A percentile compares a stretch with the other conserved stretches of the same genome.
These are phyloP conservation scores for Nothopassalora personata DNA, from an alignment of 2,329 filamentous ascomycete genomes.

Conservation along the genomic window DNA sequence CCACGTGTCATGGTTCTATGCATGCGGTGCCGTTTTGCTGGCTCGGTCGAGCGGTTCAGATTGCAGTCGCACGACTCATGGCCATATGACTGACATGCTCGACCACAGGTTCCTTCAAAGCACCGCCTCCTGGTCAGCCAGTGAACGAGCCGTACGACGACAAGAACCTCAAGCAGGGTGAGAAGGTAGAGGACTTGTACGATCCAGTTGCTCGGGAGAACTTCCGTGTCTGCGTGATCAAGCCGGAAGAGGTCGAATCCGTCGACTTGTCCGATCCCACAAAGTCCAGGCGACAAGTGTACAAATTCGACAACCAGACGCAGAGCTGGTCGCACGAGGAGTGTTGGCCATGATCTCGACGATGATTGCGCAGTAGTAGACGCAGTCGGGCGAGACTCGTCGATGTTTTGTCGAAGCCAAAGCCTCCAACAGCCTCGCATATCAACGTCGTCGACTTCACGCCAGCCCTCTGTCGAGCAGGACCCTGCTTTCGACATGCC, in stretches of 20 bases:
- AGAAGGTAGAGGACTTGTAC: constrained; percentile 64
- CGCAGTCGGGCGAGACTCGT: too few species aligned
- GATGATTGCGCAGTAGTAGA: neutral
- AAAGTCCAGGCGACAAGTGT: constrained; percentile 60
- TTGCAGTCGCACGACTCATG: neutral
- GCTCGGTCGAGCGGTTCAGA: neutral
- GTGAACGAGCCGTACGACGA: constrained; percentile 43
- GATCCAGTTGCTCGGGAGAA: constrained; percentile 67
- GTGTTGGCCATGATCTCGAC: constrained; percentile 54
- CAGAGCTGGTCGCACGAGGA: constrained; percentile 63
- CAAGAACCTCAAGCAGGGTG: constrained; percentile 46
- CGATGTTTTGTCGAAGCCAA: neutral
- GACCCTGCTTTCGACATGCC: neutral
- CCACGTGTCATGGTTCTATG: constrained; percentile 1
- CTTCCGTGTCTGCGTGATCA: constrained; percentile 83
- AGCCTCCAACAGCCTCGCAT: neutral
- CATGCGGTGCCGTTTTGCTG: neutral
- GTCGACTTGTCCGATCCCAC: constrained; percentile 65
- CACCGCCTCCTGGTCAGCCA: constrained; percentile 46
- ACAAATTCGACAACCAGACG: constrained; percentile 52
- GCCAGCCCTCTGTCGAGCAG: neutral
- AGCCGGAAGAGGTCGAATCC: constrained; percentile 70
- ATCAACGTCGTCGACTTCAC: neutral
- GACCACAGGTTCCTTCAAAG: constrained; percentile 56
- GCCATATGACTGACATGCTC: neutral